Percentiles rank a stretch among this genome's conserved stretches.
Evolutionary conservation across 495 filamentous ascomycete genomes (phyloP).

Genomic region (Penicillium egyptiacum): DNA sequence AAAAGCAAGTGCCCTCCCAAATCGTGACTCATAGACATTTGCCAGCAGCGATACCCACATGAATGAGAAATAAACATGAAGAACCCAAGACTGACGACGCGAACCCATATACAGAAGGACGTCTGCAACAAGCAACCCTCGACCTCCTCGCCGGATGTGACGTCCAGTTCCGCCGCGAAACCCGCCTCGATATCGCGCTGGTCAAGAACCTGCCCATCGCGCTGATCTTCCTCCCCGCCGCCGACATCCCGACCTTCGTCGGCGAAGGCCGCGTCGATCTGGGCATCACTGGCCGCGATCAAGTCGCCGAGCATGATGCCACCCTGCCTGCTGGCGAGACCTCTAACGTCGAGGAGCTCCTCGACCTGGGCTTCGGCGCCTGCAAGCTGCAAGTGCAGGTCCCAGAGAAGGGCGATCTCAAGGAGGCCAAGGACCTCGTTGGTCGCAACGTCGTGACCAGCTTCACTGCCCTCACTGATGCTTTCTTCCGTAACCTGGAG

Average conservation of each 20-base stretch:
- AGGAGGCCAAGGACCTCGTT: constrained; percentile 69
- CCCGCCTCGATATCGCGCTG: constrained; percentile 91
- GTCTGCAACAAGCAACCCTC: constrained; percentile 79
- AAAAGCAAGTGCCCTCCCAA: constrained; percentile 69
- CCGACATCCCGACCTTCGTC: constrained; percentile 95
- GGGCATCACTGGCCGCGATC: constrained; percentile 91
- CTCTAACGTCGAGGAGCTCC: constrained; percentile 74
- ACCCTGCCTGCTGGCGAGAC: constrained; percentile 53
- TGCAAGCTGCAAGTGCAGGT: constrained; percentile 97
- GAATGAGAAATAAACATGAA: constrained; percentile 11
- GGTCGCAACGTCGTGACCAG: constrained; percentile 96
- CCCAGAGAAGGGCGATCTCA: constrained; percentile 76
- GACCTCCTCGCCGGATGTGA: constrained; percentile 90
- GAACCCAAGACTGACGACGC: constrained; percentile 18
- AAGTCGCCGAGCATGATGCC: constrained; percentile 87
- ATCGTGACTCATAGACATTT: constrained; percentile 25
- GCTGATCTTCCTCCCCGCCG: constrained; percentile 94
- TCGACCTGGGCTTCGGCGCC: constrained; percentile 86
- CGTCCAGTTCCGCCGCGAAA: constrained; percentile 92
- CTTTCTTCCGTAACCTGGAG: constrained; percentile 82
- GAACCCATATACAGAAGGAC: constrained; percentile 67
- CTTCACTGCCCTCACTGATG: constrained; percentile 76
- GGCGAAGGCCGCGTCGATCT: constrained; percentile 91
- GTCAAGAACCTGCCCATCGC: constrained; percentile 94
- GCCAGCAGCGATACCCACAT: constrained; percentile 5